Evolutionary conservation across 768 basidiomycete genomes (phyloP).

Genomic region (Rhodotorula kratochvilovae): DNA sequence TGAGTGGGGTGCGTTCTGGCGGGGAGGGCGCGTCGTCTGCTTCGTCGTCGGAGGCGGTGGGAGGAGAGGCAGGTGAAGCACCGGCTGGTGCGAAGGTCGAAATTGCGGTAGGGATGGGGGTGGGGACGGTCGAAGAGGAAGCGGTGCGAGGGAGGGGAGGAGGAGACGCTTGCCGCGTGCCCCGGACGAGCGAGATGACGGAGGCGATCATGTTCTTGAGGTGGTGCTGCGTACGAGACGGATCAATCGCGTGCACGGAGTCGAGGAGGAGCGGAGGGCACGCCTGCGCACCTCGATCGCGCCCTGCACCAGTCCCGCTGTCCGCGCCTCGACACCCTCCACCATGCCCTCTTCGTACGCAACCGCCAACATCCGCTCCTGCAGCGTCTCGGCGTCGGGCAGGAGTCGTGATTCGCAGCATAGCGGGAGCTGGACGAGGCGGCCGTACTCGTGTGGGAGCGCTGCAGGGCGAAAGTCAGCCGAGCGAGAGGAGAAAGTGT

Average conservation of each 20-base stretch:
- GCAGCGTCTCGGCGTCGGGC: slow-evolving; percentile 34
- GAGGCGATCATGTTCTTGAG: slow-evolving; percentile 28
- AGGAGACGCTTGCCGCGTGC: background rate
- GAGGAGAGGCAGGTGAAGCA: background rate
- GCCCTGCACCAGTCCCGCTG: slow-evolving; percentile 5
- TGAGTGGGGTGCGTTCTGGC: slow-evolving; percentile 4
- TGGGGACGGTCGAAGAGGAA: background rate
- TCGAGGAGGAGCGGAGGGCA: background rate
- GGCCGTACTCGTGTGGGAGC: slow-evolving; percentile 31
- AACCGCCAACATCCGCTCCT: slow-evolving; percentile 27
- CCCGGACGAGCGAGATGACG: slow-evolving; percentile 32
- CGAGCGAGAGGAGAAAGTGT: too few relatives aligned
- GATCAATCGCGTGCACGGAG: background rate
- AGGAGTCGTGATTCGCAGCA: slow-evolving; percentile 32
- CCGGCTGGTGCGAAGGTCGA: slow-evolving; percentile 21
- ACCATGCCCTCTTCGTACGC: slow-evolving; percentile 31
- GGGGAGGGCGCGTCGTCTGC: background rate
- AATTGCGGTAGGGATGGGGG: background rate
- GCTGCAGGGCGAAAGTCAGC: background rate
- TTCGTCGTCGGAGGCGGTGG: background rate
- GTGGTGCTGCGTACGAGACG: slow-evolving; percentile 11
- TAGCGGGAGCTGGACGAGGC: slow-evolving; percentile 22
- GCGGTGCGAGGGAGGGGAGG: background rate
- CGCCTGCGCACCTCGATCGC: slow-evolving; percentile 32
- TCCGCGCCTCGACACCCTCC: slow-evolving; percentile 22